Percentiles rank a stretch among this genome's conserved stretches.
These are phyloP conservation scores for Beauveria asiatica DNA, from an alignment of 2,329 filamentous ascomycete genomes.

Conservation along the genomic window DNA sequence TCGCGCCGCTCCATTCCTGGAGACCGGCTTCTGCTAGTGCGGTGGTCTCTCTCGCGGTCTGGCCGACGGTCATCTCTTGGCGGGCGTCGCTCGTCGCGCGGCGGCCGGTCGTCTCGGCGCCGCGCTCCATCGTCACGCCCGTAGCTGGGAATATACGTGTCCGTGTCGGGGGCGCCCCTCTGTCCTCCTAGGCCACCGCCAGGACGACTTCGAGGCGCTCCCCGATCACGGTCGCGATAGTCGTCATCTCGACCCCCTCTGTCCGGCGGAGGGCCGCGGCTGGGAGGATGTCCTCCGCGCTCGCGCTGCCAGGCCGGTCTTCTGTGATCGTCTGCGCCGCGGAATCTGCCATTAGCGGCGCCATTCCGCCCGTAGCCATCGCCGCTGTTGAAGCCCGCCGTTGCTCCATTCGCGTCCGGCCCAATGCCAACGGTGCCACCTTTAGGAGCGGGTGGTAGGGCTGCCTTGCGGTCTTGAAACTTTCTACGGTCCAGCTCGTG, in stretches of 20 bases:
- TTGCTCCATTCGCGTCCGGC: slow-evolving; percentile 40
- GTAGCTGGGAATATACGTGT: slow-evolving; percentile 44
- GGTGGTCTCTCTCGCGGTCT: slow-evolving; percentile 20
- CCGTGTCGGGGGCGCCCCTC: slow-evolving; percentile 30
- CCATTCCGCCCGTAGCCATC: slow-evolving; percentile 42
- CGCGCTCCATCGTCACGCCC: slow-evolving; percentile 25
- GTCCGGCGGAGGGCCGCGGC: slow-evolving; percentile 13
- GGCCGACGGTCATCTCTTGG: slow-evolving; percentile 21
- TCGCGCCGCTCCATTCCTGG: slow-evolving; percentile 14
- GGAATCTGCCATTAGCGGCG: slow-evolving; percentile 28
- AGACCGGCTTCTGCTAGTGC: slow-evolving; percentile 22
- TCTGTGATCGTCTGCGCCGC: slow-evolving; percentile 34
- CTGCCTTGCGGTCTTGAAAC: slow-evolving; percentile 76
- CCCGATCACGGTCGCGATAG: slow-evolving; percentile 31
- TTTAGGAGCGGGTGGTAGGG: slow-evolving; percentile 80
- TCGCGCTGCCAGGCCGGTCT: slow-evolving; percentile 48
- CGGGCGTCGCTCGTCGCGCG: slow-evolving; percentile 2
- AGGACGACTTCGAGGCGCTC: slow-evolving; percentile 24
- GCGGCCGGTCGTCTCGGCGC: slow-evolving; percentile 21
- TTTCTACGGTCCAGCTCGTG: slow-evolving; percentile 94
- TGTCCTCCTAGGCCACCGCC: slow-evolving; percentile 23
- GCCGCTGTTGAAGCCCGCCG: slow-evolving; percentile 40
- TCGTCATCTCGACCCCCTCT: slow-evolving; percentile 37
- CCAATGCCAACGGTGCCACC: slow-evolving; percentile 81
- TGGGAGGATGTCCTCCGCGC: slow-evolving; percentile 37